Evolutionary conservation across 345 rosid species (phyloP), one percentile per base, ranked within the genome.

Genomic region (Boechera stricta): DNA sequence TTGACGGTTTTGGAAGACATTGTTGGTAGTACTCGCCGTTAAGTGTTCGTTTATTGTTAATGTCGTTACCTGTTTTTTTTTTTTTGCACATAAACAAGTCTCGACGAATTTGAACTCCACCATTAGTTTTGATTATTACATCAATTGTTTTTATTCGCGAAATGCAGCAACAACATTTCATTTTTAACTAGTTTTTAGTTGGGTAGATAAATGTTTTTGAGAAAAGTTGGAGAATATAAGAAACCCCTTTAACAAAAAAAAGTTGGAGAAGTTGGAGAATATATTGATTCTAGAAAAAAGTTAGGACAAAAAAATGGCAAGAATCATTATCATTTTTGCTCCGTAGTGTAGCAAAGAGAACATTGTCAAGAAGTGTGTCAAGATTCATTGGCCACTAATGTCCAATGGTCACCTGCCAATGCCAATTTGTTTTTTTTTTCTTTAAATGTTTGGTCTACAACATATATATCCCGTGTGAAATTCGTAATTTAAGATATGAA

Each of bases 321-420:
- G 24, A 21, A 21, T 21, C 24, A 21, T 21, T 21, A 21, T 21
- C 24, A 21, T 21, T 21, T 21, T 21, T 21, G 35, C 38, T 72
- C 3, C 31, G 13, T 15, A 35, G 12, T 33, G 38, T 35, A 47
- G 7, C 45, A 49, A 66, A 33, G 12, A 35, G 3, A 64, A 12
- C 18, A 24, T 24, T 48, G 6, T 60, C 49, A 61, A 49, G 39
- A 49, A 72, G 29, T 60, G 31, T 61, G 33, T 51, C 29, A 35
- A 72, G 68, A 72, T 72, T 62, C 62, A 38, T 29, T 72, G 21
- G 53, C 62, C 67, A n/a, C 67, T 15, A 60, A 13, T 59, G 38
- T 71, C 67, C 75, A 71, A 45, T 3, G 12, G 32, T 29, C 55
- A 44, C 33, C 65, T 44, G 45, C 67, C 75, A 58, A 16, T 58